Evolutionary conservation across 2,329 filamentous ascomycete genomes (phyloP).

Genomic region (Ophiosphaerella herpotricha): DNA sequence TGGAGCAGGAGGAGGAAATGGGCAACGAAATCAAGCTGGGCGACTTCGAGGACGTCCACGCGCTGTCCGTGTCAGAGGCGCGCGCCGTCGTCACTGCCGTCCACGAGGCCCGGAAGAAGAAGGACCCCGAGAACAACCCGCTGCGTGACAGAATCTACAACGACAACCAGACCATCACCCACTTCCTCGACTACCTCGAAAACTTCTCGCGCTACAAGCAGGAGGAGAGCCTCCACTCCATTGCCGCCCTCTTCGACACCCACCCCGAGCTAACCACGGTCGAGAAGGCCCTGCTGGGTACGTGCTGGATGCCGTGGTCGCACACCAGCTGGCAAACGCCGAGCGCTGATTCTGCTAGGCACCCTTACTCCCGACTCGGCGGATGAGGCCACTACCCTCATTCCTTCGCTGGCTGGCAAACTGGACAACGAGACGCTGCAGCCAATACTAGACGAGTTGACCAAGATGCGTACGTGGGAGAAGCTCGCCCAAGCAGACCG

Average conservation of each 20-base stretch:
- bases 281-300: slow-evolving; percentile 86
- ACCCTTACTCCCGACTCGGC: slow-evolving; percentile 89
- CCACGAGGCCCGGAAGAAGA: slow-evolving; percentile 76
- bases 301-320: slow-evolving; percentile 48
- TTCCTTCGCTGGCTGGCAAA: slow-evolving; percentile 86
- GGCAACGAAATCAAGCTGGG: slow-evolving; percentile 80
- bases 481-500: background rate
- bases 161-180: slow-evolving; percentile 67
- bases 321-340: slow-evolving; percentile 2
- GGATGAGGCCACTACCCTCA: slow-evolving; percentile 95
- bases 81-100: slow-evolving; percentile 90
- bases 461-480: slow-evolving; percentile 66
- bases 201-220: slow-evolving; percentile 95
- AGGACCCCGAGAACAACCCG: slow-evolving; percentile 67
- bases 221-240: slow-evolving; percentile 92
- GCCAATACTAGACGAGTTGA: slow-evolving; percentile 86
- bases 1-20: slow-evolving; percentile 84
- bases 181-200: slow-evolving; percentile 91
- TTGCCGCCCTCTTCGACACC: slow-evolving; percentile 81
- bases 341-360: slow-evolving; percentile 57
- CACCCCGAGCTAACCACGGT: slow-evolving; percentile 85
- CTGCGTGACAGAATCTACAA: slow-evolving; percentile 77
- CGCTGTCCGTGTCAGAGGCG: slow-evolving; percentile 89
- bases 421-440: slow-evolving; percentile 88
- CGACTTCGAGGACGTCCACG: slow-evolving; percentile 91